Evolutionary conservation across 805 yeast species (phyloP), one percentile per base, ranked within the genome.

Genomic region (Pichia cephalocereana): DNA sequence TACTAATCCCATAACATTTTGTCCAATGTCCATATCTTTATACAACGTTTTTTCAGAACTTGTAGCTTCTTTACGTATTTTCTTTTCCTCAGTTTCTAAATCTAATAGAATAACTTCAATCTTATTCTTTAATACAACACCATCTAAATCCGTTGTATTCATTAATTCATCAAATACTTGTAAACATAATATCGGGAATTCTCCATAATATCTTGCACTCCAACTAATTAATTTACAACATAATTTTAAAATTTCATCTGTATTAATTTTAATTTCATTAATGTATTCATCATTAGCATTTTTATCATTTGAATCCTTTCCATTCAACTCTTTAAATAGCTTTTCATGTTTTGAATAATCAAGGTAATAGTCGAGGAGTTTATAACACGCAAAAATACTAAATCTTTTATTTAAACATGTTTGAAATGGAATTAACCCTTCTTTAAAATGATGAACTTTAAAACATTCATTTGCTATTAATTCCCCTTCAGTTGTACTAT

Each of bases 401-500:
- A 82, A 81, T n/a, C 79, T 73, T 4, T 79, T 80, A 52, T 70
- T 71, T 8, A 75, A 55, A 6, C 83, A 69, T 0, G 82, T 77
- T 48, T 76, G 66, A 53, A 78, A 66, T 5, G 85, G 80, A 17
- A 81, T 70, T 36, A 76, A 60, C 1, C 75, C 74, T 42, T 74
- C 72, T 43, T 68, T 69, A 58, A 62, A 76, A 52, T 74, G 70
- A 55, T 71, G 73, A 1, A 76, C 70, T 53, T 77, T 68, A 44
- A 67, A 63, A 32, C 75, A 67, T 19, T 82, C 72, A 8, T 77
- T 65, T 0, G 90, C 91, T 42, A 83, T 69, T 52, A 83, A 64
- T 56, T 81, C 85, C 91, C 91, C 85, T 59, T 85, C 88, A 27
- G 83, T 60, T 0, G 86, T 83, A 57, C 81, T 76, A 54, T 80